phyloP scores from a whole-genome alignment of 2,329 filamentous ascomycete species.

The Cladosporium halotolerans region DNA sequence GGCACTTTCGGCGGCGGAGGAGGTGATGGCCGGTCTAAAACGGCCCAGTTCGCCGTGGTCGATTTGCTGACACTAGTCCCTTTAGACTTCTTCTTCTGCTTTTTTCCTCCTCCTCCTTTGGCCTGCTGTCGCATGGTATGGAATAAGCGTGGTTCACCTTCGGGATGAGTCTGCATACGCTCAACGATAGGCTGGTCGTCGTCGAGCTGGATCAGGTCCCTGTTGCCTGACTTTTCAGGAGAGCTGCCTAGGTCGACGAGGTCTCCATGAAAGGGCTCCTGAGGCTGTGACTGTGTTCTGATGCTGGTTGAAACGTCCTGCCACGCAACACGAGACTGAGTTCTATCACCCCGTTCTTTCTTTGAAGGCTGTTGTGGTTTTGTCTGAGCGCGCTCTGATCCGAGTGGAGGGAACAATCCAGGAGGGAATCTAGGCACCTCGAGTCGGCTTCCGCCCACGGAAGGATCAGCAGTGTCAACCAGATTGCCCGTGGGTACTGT shows the following conservation, averaged over 20 bases:
- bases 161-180: neutral
- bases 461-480: slow-evolving; percentile 1
- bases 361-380: too few relatives aligned
- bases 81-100: neutral
- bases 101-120: neutral
- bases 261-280: too few relatives aligned
- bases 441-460: neutral
- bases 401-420: neutral
- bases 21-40: slow-evolving; percentile 1
- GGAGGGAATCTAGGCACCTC: neutral
- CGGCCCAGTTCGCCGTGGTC: neutral
- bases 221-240: neutral
- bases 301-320: too few relatives aligned
- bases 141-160: neutral
- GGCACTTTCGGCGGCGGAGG: neutral
- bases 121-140: slow-evolving; percentile 9
- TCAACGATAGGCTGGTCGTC: neutral
- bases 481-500: slow-evolving; percentile 3
- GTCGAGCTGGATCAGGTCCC: neutral
- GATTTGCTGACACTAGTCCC: neutral
- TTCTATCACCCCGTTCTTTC: too few relatives aligned
- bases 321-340: too few relatives aligned
- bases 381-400: neutral
- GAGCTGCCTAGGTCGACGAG: neutral
- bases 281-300: too few relatives aligned